Percentiles rank a stretch among this genome's conserved stretches.
Conservation (phyloP, 495 filamentous ascomycete species). For the Penicillium soppii region DNA sequence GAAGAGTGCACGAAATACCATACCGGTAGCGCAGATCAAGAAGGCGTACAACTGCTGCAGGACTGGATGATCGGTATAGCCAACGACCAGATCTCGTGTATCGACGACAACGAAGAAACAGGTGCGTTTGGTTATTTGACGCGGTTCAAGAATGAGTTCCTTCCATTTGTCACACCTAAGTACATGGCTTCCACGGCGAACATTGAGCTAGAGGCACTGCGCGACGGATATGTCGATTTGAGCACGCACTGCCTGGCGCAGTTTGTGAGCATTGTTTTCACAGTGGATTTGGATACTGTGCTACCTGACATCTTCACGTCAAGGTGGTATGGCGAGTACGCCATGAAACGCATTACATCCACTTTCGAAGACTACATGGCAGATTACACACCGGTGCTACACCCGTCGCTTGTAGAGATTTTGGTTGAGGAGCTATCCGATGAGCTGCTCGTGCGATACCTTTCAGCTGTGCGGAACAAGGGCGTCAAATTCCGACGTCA, state of each 20-base stretch:
- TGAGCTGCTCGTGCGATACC: slow-evolving; percentile 81
- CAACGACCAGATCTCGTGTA: slow-evolving; percentile 97
- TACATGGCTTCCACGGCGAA: slow-evolving; percentile 71
- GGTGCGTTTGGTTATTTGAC: slow-evolving; percentile 73
- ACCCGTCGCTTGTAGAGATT: slow-evolving; percentile 83
- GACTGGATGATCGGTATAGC: slow-evolving; percentile 96
- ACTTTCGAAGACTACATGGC: slow-evolving; percentile 92
- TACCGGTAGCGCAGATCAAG: slow-evolving; percentile 58
- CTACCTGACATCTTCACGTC: slow-evolving; percentile 88
- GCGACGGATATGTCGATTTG: slow-evolving; percentile 90
- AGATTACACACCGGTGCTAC: slow-evolving; percentile 79
- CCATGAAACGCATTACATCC: slow-evolving; percentile 83
- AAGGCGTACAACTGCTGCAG: slow-evolving; percentile 78
- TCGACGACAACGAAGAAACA: slow-evolving; percentile 76
- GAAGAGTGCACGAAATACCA: slow-evolving; percentile 78
- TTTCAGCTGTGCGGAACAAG: slow-evolving; percentile 84
- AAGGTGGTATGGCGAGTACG: slow-evolving; percentile 78
- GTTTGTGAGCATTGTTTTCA: slow-evolving; percentile 82
- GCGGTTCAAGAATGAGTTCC: slow-evolving; percentile 76
- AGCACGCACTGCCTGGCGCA: slow-evolving; percentile 84
- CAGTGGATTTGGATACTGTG: slow-evolving; percentile 76
- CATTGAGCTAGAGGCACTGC: slow-evolving; percentile 69
- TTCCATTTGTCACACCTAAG: slow-evolving; percentile 71
- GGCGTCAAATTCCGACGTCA: slow-evolving; percentile 81
- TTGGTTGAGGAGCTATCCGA: slow-evolving; percentile 87